These are phyloP conservation scores for Protomyces lactucae-debilis DNA, from an alignment of 1,139 yeast species.

Conservation along the genomic window DNA sequence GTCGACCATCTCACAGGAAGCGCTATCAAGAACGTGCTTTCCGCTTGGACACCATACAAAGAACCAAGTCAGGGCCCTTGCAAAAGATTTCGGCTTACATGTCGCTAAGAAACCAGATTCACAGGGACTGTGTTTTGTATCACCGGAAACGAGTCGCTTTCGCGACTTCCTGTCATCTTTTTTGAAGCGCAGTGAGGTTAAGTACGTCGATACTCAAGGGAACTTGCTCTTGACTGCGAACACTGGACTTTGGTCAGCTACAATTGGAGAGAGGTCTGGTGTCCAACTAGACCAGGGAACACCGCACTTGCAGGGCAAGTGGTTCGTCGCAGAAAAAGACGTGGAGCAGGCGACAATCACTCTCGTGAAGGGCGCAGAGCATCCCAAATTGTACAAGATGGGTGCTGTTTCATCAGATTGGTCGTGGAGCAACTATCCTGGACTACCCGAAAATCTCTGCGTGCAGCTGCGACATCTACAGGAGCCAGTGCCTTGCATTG, in stretches of 20 bases:
- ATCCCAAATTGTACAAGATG: slow-evolving; percentile 52
- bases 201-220: slow-evolving; percentile 55
- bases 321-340: slow-evolving; percentile 79
- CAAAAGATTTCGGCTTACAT: slow-evolving; percentile 50
- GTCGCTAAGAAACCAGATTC: slow-evolving; percentile 83
- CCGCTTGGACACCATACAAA: slow-evolving; percentile 78
- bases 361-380: slow-evolving; percentile 69
- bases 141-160: slow-evolving; percentile 58
- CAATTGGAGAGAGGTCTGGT: slow-evolving; percentile 83
- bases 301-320: slow-evolving; percentile 65
- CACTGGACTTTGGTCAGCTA: slow-evolving; percentile 83
- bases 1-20: slow-evolving; percentile 54
- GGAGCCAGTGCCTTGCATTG: slow-evolving; percentile 31
- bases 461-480: slow-evolving; percentile 25
- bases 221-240: slow-evolving; percentile 77
- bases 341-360: slow-evolving; percentile 62
- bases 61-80: slow-evolving; percentile 66
- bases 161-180: slow-evolving; percentile 71
- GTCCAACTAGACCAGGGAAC: slow-evolving; percentile 82
- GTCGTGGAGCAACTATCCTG: slow-evolving; percentile 14
- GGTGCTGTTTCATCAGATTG: slow-evolving; percentile 21
- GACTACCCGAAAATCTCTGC: slow-evolving; percentile 13
- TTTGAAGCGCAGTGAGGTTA: slow-evolving; percentile 66
- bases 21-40: slow-evolving; percentile 53
- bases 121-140: slow-evolving; percentile 90